A percentile compares a stretch with the other conserved stretches of the same genome.
Conservation (phyloP, 257 asterid genomes). For the Plantago elongata region DNA sequence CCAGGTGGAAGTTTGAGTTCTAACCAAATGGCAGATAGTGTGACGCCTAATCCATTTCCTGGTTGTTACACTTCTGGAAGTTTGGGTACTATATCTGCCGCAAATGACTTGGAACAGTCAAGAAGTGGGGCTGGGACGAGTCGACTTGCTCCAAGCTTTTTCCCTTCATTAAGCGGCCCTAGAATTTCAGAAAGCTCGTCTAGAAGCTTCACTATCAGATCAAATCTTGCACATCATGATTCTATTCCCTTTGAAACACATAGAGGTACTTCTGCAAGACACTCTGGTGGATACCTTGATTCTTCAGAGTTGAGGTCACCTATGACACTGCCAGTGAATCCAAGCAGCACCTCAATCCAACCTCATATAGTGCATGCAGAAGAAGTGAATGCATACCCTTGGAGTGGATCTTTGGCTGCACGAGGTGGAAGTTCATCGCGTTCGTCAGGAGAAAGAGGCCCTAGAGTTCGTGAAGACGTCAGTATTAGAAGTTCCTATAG, state of each 20-base stretch:
- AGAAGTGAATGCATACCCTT: constrained; percentile 46
- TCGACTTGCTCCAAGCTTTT: constrained; percentile 30
- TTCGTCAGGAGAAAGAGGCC: constrained; percentile 46
- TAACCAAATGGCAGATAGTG: constrained; percentile 36
- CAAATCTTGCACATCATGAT: constrained; percentile 43
- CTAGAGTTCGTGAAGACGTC: constrained; percentile 37
- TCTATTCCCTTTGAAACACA: constrained; percentile 31
- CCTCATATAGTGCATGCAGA: constrained; percentile 36
- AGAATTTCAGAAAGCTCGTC: constrained; percentile 40
- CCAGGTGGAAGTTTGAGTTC: constrained; percentile 62
- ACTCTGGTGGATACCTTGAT: constrained; percentile 33
- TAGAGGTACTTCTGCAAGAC: constrained; percentile 37
- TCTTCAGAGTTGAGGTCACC: constrained; percentile 37
- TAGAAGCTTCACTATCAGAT: constrained; percentile 35
- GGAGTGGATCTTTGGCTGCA: constrained; percentile 44
- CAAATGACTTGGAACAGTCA: constrained; percentile 36
- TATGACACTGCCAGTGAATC: constrained; percentile 30
- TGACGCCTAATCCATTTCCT: constrained; percentile 38
- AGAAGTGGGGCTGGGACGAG: constrained; percentile 37
- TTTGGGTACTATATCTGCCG: constrained; percentile 31
- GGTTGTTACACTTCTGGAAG: constrained; percentile 34
- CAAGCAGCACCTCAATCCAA: constrained; percentile 29
- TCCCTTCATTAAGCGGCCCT: constrained; percentile 38
- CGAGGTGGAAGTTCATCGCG: constrained; percentile 43
- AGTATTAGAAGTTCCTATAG: constrained; percentile 40